Evolutionary conservation across 768 basidiomycete species (phyloP), one percentile per base, ranked within the genome.

Genomic region (Mrakia frigida): DNA sequence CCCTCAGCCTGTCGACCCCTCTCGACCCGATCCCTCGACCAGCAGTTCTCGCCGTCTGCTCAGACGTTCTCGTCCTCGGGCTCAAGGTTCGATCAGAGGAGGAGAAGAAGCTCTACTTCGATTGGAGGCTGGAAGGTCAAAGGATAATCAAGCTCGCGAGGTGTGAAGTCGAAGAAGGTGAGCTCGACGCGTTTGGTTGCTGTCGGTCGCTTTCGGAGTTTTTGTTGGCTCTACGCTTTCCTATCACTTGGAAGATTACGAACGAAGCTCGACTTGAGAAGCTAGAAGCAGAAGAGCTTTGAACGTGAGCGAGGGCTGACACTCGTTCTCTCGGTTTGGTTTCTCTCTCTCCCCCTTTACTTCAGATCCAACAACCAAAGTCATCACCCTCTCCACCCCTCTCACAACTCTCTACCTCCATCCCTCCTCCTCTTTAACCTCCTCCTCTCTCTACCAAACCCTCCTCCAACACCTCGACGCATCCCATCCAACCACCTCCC

Each of bases 41-140:
- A 37, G 61, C 1, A 37, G 61, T 63, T 6, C 61, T 63, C 61
- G 61, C 61, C 10, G 37, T 63, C 61, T 63, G 61, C 61, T 63
- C 61, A 18, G 61, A 63, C 61, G 61, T 63, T 13, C 31, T 63
- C 13, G 61, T 63, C 33, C 6, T 63, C 0, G 61, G 61, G 0
- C 61, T 63, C 61, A 63, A 33, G 13, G 16, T 63, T 1, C 28
- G 16, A 21, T 2, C 1, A 6, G 61, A 63, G 0, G 25, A 21
- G 35, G 31, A 63, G n/a, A 10, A 33, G 35, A 37, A 63, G 61
- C 61, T 63, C 16, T 63, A 63, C 61, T 63, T 63, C 14, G 61
- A 63, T 10, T 63, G 35, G 31, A 33, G 61, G 21, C 61, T 63
- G 35, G 61, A 63, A 31, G 61, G 61, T 1, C 61, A 63, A 33